Evolutionary conservation across 2,329 filamentous ascomycete species (phyloP).

Genomic region (Exophiala oligosperma): DNA sequence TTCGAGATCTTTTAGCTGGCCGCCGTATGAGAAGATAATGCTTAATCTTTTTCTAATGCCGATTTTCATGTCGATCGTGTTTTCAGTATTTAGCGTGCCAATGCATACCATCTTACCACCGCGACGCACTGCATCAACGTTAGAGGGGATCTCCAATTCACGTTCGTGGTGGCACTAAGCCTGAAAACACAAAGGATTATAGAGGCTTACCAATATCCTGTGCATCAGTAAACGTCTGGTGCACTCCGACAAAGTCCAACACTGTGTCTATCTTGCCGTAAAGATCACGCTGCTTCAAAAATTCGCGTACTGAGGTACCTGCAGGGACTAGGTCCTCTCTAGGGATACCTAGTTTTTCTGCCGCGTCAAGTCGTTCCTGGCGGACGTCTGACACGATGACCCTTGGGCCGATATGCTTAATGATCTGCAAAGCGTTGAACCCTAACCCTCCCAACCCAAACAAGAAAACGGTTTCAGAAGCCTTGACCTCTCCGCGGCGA

Average conservation of each 20-base stretch:
- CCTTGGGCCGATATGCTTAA: constrained; percentile 52
- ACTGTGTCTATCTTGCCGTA: constrained; percentile 33
- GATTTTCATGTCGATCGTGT: constrained; percentile 47
- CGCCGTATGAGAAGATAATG: constrained; percentile 47
- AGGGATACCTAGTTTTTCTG: constrained; percentile 35
- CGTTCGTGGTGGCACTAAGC: too few species aligned
- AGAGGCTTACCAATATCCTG: constrained; percentile 14
- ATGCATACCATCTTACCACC: constrained; percentile 39
- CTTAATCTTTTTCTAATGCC: constrained; percentile 45
- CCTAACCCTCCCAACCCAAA: constrained; percentile 45
- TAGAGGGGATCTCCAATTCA: background rate
- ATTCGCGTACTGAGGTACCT: constrained; percentile 33
- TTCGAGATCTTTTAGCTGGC: constrained; percentile 41
- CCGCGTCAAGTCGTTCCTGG: constrained; percentile 33
- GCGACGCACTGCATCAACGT: constrained; percentile 32
- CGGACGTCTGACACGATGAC: constrained; percentile 39
- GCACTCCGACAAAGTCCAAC: constrained; percentile 38
- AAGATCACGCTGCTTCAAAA: constrained; percentile 31
- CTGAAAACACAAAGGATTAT: too few species aligned
- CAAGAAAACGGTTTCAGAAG: constrained; percentile 40
- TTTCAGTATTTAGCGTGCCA: constrained; percentile 41
- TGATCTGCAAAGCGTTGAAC: constrained; percentile 43
- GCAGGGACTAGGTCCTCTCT: constrained; percentile 34
- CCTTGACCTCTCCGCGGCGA: constrained; percentile 37
- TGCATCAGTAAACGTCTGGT: constrained; percentile 41